These are phyloP conservation scores for Lactarius tabidus DNA, from an alignment of 768 basidiomycete genomes.

Conservation along the genomic window DNA sequence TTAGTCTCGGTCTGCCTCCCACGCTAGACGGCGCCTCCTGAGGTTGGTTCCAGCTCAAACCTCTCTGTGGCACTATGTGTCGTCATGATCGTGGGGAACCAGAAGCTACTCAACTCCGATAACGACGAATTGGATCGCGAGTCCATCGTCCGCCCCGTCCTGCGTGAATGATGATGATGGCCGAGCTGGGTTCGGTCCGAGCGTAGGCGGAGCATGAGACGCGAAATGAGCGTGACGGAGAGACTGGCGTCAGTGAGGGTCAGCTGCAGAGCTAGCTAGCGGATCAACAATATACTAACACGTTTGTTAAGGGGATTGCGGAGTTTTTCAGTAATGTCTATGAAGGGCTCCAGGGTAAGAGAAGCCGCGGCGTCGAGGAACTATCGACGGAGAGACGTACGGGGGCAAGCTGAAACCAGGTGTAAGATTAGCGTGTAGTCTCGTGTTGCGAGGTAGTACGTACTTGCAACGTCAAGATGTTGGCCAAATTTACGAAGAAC, in stretches of 20 bases:
- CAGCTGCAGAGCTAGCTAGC: too few species aligned
- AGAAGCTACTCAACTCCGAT: neutral
- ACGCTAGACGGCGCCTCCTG: neutral
- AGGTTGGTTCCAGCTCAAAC: neutral
- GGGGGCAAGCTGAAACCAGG: neutral
- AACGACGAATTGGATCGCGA: neutral
- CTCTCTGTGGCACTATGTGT: neutral
- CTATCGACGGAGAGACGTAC: neutral
- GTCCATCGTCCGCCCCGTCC: neutral
- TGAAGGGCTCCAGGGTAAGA: neutral
- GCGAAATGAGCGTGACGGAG: constrained; percentile 8
- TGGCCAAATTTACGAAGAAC: neutral
- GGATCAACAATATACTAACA: neutral
- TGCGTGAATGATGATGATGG: neutral
- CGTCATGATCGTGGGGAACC: neutral
- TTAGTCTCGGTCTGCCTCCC: neutral
- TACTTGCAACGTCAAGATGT: constrained; percentile 3
- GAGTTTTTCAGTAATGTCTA: constrained; percentile 1
- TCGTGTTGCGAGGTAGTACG: neutral
- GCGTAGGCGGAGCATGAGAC: constrained; percentile 1
- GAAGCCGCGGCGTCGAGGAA: neutral
- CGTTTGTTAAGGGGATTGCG: neutral
- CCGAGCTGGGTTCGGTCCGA: neutral
- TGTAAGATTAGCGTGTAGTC: neutral
- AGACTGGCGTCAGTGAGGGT: neutral